Percentiles rank a stretch among this genome's conserved stretches.
These are phyloP conservation scores for Allium sativum DNA, from an alignment of 106 monocot genomes.

Conservation along the genomic window DNA sequence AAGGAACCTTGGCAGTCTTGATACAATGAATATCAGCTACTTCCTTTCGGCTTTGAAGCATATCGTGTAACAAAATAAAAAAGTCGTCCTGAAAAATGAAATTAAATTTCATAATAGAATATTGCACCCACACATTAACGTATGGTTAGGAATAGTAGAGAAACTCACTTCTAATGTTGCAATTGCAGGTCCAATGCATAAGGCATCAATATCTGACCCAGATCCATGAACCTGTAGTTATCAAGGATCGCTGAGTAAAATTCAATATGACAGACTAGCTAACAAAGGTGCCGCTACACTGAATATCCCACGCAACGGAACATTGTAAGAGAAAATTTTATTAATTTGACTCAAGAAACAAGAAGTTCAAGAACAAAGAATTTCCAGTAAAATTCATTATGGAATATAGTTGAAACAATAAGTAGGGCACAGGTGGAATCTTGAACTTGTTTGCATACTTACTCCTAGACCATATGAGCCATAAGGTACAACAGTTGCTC, in stretches of 20 bases:
- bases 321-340: too few relatives aligned
- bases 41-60: slow-evolving; percentile 30
- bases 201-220: slow-evolving; percentile 38
- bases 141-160: neutral
- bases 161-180: slow-evolving; percentile 28
- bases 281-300: too few relatives aligned
- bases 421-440: neutral
- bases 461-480: slow-evolving; percentile 9
- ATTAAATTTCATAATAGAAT: neutral
- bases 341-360: neutral
- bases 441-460: slow-evolving; percentile 4
- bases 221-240: slow-evolving; percentile 25
- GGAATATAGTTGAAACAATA: slow-evolving; percentile 1
- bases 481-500: slow-evolving; percentile 6
- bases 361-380: neutral
- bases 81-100: slow-evolving; percentile 31
- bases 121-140: neutral
- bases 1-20: slow-evolving; percentile 34
- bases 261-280: neutral
- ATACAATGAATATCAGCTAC: slow-evolving; percentile 27
- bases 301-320: too few relatives aligned
- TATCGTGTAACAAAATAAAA: slow-evolving; percentile 18
- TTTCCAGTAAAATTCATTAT: too few relatives aligned
- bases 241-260: neutral
- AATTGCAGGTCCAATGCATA: slow-evolving; percentile 28